Conservation (phyloP, 1,139 yeast genomes). For the Diutina catenulata region DNA sequence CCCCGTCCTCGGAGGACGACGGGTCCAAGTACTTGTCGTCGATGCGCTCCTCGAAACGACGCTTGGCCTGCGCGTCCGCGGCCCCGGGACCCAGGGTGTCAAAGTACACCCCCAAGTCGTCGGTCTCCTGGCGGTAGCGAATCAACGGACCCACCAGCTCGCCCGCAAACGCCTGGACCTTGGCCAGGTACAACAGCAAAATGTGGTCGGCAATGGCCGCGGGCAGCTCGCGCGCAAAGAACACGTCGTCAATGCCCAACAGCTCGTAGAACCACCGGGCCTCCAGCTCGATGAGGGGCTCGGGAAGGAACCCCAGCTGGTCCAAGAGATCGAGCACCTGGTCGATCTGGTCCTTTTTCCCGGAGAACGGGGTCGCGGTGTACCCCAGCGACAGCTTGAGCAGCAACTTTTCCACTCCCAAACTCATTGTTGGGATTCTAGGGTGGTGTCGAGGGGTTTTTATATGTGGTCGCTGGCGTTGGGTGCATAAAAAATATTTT, state of each 20-base stretch:
- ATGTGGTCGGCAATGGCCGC: slow-evolving; percentile 73
- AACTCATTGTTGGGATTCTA: background rate
- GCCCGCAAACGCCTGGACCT: slow-evolving; percentile 63
- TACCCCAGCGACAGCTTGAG: slow-evolving; percentile 20
- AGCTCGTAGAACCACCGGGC: slow-evolving; percentile 82
- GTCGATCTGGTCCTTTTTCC: slow-evolving; percentile 72
- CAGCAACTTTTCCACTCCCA: slow-evolving; percentile 4
- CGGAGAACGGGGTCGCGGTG: slow-evolving; percentile 63
- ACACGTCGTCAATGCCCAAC: slow-evolving; percentile 85
- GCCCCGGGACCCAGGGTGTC: slow-evolving; percentile 40
- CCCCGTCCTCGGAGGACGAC: slow-evolving; percentile 26
- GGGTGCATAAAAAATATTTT: too few relatives aligned
- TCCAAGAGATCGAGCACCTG: slow-evolving; percentile 76
- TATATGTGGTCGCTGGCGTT: too few relatives aligned
- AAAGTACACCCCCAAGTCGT: slow-evolving; percentile 86
- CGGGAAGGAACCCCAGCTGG: slow-evolving; percentile 82
- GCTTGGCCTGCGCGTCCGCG: slow-evolving; percentile 23
- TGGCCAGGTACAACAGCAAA: slow-evolving; percentile 84
- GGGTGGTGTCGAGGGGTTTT: background rate
- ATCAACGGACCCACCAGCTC: slow-evolving; percentile 37
- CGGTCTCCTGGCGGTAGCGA: slow-evolving; percentile 64
- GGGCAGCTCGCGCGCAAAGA: slow-evolving; percentile 78
- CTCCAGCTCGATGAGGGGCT: slow-evolving; percentile 71
- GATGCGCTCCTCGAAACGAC: slow-evolving; percentile 48
- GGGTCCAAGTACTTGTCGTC: slow-evolving; percentile 72